phyloP scores from a whole-genome alignment of 1,284 basidiomycete genomes.

The Ganoderma lucidum region DNA sequence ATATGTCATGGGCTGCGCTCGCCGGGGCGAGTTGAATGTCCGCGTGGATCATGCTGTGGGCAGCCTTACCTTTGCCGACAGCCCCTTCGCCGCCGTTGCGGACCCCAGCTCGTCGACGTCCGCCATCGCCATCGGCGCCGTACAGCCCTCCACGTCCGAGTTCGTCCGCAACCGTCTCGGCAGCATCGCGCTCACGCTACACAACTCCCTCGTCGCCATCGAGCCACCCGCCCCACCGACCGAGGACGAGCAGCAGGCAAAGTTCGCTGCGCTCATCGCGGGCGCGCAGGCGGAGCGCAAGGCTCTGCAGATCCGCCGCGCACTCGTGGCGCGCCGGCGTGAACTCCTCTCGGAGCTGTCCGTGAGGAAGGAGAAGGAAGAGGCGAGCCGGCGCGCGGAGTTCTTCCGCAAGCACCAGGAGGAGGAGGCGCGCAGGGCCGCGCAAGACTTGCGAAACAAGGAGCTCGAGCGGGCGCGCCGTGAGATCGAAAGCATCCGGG shows the following conservation, averaged over 20 bases:
- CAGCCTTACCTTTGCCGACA: slow-evolving; percentile 88
- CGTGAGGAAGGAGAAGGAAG: slow-evolving; percentile 91
- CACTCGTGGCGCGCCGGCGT: slow-evolving; percentile 87
- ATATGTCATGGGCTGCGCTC: slow-evolving; percentile 93
- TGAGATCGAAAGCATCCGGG: slow-evolving; percentile 85
- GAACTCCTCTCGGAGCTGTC: slow-evolving; percentile 90
- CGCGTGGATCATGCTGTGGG: slow-evolving; percentile 91
- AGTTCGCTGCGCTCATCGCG: slow-evolving; percentile 61
- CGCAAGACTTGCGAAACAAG: slow-evolving; percentile 76
- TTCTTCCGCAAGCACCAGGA: slow-evolving; percentile 75
- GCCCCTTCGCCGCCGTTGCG: slow-evolving; percentile 64
- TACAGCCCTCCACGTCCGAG: slow-evolving; percentile 77
- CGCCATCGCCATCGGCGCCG: slow-evolving; percentile 48
- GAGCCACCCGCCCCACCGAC: slow-evolving; percentile 52
- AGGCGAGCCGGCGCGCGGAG: slow-evolving; percentile 84
- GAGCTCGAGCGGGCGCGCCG: slow-evolving; percentile 83
- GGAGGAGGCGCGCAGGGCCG: slow-evolving; percentile 70
- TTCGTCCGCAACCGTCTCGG: slow-evolving; percentile 81
- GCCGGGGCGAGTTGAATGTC: slow-evolving; percentile 88
- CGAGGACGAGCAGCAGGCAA: slow-evolving; percentile 60
- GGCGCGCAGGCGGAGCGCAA: slow-evolving; percentile 80
- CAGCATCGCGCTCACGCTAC: slow-evolving; percentile 76
- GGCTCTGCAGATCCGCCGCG: slow-evolving; percentile 77
- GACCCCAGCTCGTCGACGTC: slow-evolving; percentile 50
- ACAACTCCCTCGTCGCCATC: slow-evolving; percentile 70